Evolutionary conservation across 176 grass and related monocot species (phyloP).

Genomic region (Cenchrus purpureus): DNA sequence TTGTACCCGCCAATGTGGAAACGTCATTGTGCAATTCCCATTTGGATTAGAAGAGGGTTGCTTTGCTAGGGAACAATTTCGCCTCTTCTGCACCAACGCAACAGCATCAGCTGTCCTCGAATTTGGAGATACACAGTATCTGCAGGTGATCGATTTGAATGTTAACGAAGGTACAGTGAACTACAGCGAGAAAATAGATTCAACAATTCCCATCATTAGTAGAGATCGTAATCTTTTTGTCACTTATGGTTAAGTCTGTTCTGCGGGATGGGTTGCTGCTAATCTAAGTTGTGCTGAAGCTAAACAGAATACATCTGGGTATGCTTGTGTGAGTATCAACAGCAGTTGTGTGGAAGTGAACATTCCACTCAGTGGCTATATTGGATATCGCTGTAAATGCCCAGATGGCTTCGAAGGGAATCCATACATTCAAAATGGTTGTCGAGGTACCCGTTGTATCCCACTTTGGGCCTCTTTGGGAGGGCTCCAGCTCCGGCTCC

Average conservation of each 20-base stretch:
- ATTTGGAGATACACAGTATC: neutral
- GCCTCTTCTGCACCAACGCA: neutral
- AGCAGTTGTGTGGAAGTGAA: constrained; percentile 14
- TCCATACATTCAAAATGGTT: neutral
- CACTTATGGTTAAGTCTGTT: neutral
- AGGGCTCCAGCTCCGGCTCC: too few relatives aligned
- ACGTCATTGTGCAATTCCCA: neutral
- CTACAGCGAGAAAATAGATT: neutral
- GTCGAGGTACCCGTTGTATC: neutral
- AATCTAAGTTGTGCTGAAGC: constrained; percentile 10
- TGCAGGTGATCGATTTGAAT: neutral
- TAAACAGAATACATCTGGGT: neutral
- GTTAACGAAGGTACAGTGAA: neutral
- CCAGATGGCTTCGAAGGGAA: neutral
- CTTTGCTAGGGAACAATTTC: neutral
- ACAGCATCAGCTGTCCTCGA: neutral
- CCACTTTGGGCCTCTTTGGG: too few relatives aligned
- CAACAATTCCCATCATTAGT: too few relatives aligned
- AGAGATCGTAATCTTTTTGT: neutral
- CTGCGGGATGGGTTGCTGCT: neutral
- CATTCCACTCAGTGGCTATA: too few relatives aligned
- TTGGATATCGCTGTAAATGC: neutral
- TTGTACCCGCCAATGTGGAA: constrained; percentile 13
- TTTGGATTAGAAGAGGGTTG: constrained; percentile 4
- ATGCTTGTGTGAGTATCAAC: constrained; percentile 29